Evolutionary conservation across 1,139 yeast species (phyloP).

Genomic region (Blastobotrys malaysiensis): DNA sequence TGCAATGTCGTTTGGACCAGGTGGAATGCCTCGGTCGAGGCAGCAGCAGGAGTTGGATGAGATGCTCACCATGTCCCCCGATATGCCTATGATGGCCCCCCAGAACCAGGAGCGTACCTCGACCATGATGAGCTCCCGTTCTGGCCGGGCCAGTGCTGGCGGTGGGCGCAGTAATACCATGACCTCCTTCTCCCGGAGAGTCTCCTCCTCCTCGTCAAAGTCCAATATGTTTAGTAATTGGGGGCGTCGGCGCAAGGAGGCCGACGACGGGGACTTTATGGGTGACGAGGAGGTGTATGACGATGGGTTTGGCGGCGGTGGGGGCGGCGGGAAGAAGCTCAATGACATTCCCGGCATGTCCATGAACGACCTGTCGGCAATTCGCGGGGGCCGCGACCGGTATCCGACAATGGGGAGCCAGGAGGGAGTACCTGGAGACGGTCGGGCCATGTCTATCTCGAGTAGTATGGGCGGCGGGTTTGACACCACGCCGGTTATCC

Average conservation of each 20-base stretch:
- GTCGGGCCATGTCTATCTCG: constrained; percentile 32
- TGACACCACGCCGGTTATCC: constrained; percentile 36
- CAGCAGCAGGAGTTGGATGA: constrained; percentile 26
- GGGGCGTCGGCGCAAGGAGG: constrained; percentile 8
- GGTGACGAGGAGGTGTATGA: constrained; percentile 11
- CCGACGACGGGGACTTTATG: constrained; percentile 10
- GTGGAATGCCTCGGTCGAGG: constrained; percentile 29
- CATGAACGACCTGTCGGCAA: constrained; percentile 23
- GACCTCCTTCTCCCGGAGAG: constrained; percentile 14
- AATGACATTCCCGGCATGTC: constrained; percentile 16
- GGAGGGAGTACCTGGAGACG: constrained; percentile 8
- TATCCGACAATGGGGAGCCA: constrained; percentile 29
- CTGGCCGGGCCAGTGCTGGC: background rate
- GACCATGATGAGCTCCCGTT: background rate
- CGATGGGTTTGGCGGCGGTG: constrained; percentile 15
- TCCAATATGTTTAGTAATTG: constrained; percentile 11
- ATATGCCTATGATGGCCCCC: constrained; percentile 5
- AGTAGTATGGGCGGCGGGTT: constrained; percentile 27
- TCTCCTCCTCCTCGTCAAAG: constrained; percentile 9
- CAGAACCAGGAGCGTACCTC: constrained; percentile 8
- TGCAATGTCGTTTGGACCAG: constrained; percentile 15
- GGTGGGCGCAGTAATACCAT: constrained; percentile 13
- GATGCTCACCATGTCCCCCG: constrained; percentile 18
- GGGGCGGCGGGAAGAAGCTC: constrained; percentile 5
- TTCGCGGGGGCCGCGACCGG: constrained; percentile 33